phyloP scores from a whole-genome alignment of 768 basidiomycete genomes.

The Amanita fuliginea region DNA sequence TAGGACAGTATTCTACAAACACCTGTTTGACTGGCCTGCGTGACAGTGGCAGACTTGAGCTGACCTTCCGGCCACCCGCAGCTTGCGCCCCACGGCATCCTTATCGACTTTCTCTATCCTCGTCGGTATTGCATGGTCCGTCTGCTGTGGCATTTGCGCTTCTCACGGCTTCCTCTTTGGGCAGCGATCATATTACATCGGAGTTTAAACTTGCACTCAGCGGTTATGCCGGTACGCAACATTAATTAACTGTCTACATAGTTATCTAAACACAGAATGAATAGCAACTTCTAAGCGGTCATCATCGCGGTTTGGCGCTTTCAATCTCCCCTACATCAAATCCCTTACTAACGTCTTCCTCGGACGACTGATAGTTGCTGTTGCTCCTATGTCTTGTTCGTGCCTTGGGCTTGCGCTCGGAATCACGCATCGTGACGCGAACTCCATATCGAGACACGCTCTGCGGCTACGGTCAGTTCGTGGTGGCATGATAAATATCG shows the following conservation, averaged over 20 bases:
- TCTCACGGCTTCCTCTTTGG: background rate
- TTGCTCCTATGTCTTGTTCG: constrained; percentile 9
- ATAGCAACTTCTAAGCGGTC: background rate
- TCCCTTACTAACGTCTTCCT: constrained; percentile 1
- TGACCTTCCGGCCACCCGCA: constrained; percentile 52
- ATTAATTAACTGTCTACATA: no score
- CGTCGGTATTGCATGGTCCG: constrained; percentile 2
- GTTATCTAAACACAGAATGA: no score
- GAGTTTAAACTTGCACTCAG: background rate
- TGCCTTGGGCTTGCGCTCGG: constrained; percentile 28
- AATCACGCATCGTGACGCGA: constrained; percentile 28
- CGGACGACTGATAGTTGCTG: constrained; percentile 4
- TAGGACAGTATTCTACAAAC: constrained; percentile 42
- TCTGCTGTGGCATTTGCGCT: constrained; percentile 3
- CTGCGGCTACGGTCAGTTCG: constrained; percentile 10
- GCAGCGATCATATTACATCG: background rate
- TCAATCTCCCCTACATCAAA: background rate
- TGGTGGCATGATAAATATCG: constrained; percentile 2
- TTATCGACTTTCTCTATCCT: constrained; percentile 1
- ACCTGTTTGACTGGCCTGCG: background rate
- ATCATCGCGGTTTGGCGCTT: background rate
- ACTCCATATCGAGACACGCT: constrained; percentile 27
- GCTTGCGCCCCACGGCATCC: constrained; percentile 30
- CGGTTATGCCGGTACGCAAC: background rate
- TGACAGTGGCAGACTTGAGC: constrained; percentile 9